Base-by-base conservation (phyloP, 1,139 yeast genomes). In the Entelexis paramagnoliae region DNA sequence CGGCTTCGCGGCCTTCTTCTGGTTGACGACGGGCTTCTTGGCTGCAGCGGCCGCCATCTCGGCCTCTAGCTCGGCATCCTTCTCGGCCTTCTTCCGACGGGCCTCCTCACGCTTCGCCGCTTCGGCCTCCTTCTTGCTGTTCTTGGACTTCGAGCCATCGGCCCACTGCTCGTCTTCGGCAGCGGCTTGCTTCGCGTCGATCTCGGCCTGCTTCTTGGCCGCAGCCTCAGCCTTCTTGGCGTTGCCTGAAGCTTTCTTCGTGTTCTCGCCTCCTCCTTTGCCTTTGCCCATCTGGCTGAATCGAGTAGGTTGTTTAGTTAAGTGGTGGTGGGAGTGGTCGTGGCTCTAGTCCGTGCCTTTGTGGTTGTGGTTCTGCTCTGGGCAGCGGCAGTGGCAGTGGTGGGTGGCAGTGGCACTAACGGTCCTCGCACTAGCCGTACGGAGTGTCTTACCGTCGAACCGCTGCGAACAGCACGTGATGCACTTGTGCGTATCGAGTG, bases 1-100 rank as follows among this genome's bases (percentile, higher is more conserved):
- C 68, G 81, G 82, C 48, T 79, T 86, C 17, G 84, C 81, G 46
- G 89, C 89, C 66, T 89, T 77, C 60, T 76, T 77, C 65, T 79
- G 79, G 48, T 70, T 61, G 53, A 69, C 70, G 35, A 61, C 59
- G 1, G 83, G 78, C 66, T 83, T 56, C 51, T 51, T 83, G 19
- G 80, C 62, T 2, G 86, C 83, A 60, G 79, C 58, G 3, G 81
- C 65, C 0, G 72, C 78, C 64, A 80, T 87, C 66, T 85, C 94
- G 41, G 81, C 86, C 76, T 54, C 81, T 40, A 71, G 60, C 51
- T 62, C 60, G 9, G 68, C 72, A 28, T 70, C 74, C 24, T 73
- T 64, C 54, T 71, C 75, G 2, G 70, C 72, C 62, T 71, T 72
- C 63, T 68, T 68, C 16, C 68, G 62, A 8, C 67, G 66, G 4